phyloP scores from a whole-genome alignment of 805 yeast species.

The Cyberlindnera mississippiensis region DNA sequence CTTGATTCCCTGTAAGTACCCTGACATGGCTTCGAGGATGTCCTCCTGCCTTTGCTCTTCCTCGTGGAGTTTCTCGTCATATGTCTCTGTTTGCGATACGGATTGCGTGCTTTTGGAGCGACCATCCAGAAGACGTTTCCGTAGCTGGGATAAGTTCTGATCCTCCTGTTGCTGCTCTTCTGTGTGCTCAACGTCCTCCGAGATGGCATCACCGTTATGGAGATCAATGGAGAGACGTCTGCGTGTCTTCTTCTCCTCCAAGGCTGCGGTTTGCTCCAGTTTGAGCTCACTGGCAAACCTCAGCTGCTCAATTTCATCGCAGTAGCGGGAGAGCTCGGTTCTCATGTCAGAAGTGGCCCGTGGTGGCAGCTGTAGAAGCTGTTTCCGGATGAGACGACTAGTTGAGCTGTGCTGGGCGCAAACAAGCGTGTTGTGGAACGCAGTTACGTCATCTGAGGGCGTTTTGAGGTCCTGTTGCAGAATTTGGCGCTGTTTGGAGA shows the following conservation, averaged over 20 bases:
- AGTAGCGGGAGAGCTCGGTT: slow-evolving; percentile 1
- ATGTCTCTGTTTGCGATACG: slow-evolving; percentile 11
- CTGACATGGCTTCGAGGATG: slow-evolving; percentile 35
- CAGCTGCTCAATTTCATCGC: slow-evolving; percentile 11
- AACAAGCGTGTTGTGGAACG: slow-evolving; percentile 13
- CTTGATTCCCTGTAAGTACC: slow-evolving; percentile 33
- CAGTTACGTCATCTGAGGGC: slow-evolving; percentile 6
- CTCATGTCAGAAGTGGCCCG: neutral
- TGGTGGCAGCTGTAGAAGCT: neutral
- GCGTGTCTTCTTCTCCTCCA: slow-evolving; percentile 3
- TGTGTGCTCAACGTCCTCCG: slow-evolving; percentile 1
- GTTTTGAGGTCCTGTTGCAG: neutral
- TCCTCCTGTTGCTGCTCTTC: slow-evolving; percentile 20
- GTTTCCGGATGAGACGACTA: slow-evolving; percentile 7
- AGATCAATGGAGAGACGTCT: slow-evolving; percentile 25
- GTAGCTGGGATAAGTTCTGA: slow-evolving; percentile 30
- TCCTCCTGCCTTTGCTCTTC: slow-evolving; percentile 37
- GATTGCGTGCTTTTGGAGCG: slow-evolving; percentile 12
- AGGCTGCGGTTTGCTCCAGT: slow-evolving; percentile 10
- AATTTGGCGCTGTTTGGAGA: slow-evolving; percentile 1
- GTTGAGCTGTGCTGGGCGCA: slow-evolving; percentile 12
- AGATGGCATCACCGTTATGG: slow-evolving; percentile 10
- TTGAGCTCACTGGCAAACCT: slow-evolving; percentile 8
- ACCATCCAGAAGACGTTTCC: slow-evolving; percentile 29
- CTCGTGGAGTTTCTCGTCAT: slow-evolving; percentile 33